Conservation (phyloP, 2,329 filamentous ascomycete species). For the Beauveria medogensis region DNA sequence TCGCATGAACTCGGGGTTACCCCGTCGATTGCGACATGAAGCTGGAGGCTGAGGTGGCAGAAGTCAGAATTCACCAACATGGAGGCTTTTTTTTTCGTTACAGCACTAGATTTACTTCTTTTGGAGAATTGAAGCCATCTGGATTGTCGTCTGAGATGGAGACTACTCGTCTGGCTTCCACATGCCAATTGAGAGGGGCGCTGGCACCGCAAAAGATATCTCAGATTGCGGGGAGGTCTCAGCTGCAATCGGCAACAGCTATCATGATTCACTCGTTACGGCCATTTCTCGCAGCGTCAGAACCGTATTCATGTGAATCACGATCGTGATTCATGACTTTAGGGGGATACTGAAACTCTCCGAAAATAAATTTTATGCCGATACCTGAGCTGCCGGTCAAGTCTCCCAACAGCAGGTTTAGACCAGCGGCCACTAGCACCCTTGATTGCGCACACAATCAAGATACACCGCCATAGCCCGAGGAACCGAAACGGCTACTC, state of each 20-base stretch:
- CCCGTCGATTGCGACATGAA: neutral
- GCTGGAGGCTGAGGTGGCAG: neutral
- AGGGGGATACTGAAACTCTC: neutral
- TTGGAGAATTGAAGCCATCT: neutral
- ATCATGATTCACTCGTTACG: neutral
- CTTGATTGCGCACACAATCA: neutral
- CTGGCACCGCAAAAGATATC: neutral
- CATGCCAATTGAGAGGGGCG: neutral
- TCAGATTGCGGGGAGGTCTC: slow-evolving; percentile 1
- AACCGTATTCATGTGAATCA: too few species aligned
- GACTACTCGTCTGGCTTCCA: neutral
- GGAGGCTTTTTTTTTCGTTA: too few species aligned
- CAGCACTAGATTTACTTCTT: neutral
- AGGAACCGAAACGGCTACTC: neutral
- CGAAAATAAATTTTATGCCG: neutral
- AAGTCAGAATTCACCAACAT: neutral
- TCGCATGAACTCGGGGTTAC: neutral
- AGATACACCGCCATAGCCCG: neutral
- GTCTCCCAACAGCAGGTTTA: neutral
- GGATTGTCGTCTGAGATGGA: neutral
- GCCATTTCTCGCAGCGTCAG: neutral
- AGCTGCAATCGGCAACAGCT: neutral
- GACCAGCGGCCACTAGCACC: neutral
- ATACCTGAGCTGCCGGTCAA: too few species aligned
- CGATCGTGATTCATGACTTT: neutral